A percentile compares a stretch with the other conserved stretches of the same genome.
These are phyloP conservation scores for Alloascoidea africana DNA, from an alignment of 805 yeast species.

Conservation along the genomic window DNA sequence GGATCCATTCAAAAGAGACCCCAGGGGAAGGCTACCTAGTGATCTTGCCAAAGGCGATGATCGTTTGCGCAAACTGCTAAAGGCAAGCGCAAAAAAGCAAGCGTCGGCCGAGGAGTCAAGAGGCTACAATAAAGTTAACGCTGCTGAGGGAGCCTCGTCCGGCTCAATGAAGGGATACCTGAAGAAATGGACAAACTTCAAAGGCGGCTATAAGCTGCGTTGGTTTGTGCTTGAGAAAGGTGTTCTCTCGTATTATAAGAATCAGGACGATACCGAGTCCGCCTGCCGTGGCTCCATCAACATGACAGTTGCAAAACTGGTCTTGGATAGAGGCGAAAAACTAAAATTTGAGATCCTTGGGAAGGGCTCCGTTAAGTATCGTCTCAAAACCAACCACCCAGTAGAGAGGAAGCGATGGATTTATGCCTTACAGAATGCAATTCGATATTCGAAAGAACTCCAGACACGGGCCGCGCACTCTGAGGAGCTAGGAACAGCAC, in stretches of 20 bases:
- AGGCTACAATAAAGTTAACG: no score
- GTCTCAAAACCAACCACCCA: conserved; percentile 87
- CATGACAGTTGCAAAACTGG: conserved; percentile 67
- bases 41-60: conserved; percentile 53
- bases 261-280: conserved; percentile 83
- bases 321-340: conserved; percentile 85
- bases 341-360: conserved; percentile 81
- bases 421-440: conserved; percentile 91
- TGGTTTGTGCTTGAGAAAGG: conserved; percentile 89
- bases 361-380: conserved; percentile 46
- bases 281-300: conserved; percentile 87
- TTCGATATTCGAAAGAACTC: conserved; percentile 66
- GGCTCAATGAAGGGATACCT: conserved; percentile 66
- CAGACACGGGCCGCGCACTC: no score
- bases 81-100: conserved; percentile 65
- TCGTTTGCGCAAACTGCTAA: conserved; percentile 48
- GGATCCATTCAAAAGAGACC: conserved; percentile 85
- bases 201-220: conserved; percentile 86
- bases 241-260: conserved; percentile 71
- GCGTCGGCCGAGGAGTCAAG: no score
- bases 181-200: conserved; percentile 94
- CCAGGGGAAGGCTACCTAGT: conserved; percentile 66
- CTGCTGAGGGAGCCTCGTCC: background rate
- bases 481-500: no score
- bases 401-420: conserved; percentile 97